Percentiles rank a stretch among this genome's conserved stretches.
phyloP scores from a whole-genome alignment of 441 rosid species.

The Pelargonium myrrhifolium region DNA sequence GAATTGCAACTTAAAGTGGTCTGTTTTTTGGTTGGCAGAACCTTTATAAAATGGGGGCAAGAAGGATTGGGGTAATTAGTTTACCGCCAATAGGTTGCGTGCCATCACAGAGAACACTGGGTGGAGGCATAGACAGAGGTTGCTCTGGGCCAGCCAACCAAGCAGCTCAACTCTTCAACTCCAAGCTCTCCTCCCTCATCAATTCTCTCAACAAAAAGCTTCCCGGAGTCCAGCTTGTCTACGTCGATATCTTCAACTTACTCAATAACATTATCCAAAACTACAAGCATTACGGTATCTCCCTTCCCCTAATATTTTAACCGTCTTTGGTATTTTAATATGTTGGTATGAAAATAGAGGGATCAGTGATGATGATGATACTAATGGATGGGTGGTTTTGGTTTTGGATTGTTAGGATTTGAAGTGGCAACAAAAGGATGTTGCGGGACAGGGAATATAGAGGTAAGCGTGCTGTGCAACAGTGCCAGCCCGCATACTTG shows the following conservation, averaged over 20 bases:
- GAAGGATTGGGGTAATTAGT: slow-evolving; percentile 43
- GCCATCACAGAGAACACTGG: slow-evolving; percentile 49
- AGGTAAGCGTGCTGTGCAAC: slow-evolving; percentile 35
- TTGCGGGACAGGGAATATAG: slow-evolving; percentile 48
- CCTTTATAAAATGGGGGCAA: slow-evolving; percentile 49
- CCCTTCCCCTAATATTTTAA: no score
- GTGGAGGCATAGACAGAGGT: slow-evolving; percentile 41
- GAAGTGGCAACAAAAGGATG: slow-evolving; percentile 48
- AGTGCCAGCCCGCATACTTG: slow-evolving; percentile 27
- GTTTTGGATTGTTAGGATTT: slow-evolving; percentile 36
- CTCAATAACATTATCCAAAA: slow-evolving; percentile 31
- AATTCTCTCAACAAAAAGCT: slow-evolving; percentile 26
- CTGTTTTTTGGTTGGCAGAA: no score
- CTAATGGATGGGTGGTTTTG: background rate
- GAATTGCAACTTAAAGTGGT: no score
- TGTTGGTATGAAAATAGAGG: no score
- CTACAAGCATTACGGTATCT: slow-evolving; percentile 39
- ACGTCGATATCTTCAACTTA: slow-evolving; percentile 28
- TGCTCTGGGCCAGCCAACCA: slow-evolving; percentile 32
- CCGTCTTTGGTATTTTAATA: no score
- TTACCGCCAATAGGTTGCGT: slow-evolving; percentile 54
- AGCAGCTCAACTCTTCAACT: slow-evolving; percentile 36
- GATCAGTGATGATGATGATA: background rate
- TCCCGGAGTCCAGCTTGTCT: slow-evolving; percentile 20
- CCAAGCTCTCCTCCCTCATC: slow-evolving; percentile 35